A percentile compares a stretch with the other conserved stretches of the same genome.
These are phyloP conservation scores for Hypoxylon lenormandii DNA, from an alignment of 495 filamentous ascomycete species.

Conservation along the genomic window DNA sequence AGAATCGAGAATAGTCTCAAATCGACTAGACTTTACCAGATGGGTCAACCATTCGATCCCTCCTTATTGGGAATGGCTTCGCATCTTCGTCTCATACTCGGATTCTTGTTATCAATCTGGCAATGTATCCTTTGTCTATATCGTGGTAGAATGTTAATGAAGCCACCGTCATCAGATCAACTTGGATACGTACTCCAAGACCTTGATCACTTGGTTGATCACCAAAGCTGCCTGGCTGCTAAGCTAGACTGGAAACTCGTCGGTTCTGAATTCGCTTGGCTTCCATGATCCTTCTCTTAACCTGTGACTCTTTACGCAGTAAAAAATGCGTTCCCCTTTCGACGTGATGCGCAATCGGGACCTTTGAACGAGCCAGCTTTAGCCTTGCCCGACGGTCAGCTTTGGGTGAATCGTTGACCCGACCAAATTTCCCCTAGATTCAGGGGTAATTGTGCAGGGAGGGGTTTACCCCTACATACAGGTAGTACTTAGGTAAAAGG, in stretches of 20 bases:
- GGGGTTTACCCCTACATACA: conserved; percentile 11
- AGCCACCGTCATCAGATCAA: conserved; percentile 40
- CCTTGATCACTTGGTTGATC: conserved; percentile 12
- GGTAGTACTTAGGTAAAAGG: no score
- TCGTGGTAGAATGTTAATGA: conserved; percentile 25
- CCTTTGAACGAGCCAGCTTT: conserved; percentile 19
- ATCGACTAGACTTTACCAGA: conserved; percentile 12
- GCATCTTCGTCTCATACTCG: conserved; percentile 38
- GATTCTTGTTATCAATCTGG: background rate
- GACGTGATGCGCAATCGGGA: conserved; percentile 6
- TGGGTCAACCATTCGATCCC: conserved; percentile 38
- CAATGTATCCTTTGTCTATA: conserved; percentile 11
- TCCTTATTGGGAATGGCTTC: conserved; percentile 35
- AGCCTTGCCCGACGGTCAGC: conserved; percentile 35
- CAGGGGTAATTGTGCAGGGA: conserved; percentile 33
- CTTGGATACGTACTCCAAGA: conserved; percentile 13
- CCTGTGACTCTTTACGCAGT: conserved; percentile 1
- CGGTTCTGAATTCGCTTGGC: conserved; percentile 12
- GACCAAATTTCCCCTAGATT: conserved; percentile 28
- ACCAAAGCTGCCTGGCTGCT: no score
- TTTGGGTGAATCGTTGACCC: conserved; percentile 21
- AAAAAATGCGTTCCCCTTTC: conserved; percentile 24
- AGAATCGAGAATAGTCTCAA: conserved; percentile 23
- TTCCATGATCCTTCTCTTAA: conserved; percentile 13
- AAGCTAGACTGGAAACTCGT: no score